Base-by-base conservation (phyloP, 2,329 filamentous ascomycete species). In the Cylindrodendrum hubeiense region DNA sequence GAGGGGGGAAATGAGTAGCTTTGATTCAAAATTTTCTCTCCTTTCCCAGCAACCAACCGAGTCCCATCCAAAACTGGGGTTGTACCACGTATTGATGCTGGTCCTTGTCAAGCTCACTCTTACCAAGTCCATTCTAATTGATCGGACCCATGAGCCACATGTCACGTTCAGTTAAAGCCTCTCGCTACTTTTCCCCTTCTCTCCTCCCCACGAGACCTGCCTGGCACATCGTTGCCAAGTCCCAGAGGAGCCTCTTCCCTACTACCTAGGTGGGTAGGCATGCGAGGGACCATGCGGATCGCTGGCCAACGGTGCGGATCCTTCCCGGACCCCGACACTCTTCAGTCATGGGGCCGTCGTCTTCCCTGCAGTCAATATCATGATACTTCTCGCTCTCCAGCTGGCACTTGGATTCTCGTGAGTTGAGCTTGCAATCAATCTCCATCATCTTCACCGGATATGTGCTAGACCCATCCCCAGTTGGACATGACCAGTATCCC, bases 281-380 rank as follows among this genome's bases (percentile, higher is more conserved):
- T 26, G 24, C 30, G 19, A 46, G 34, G 52, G 34, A 56, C 56
- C 24, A 24, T 60, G 57, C 51, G 26, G 47, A 51, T 54, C 34
- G n/a, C 34, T 26, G 47, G 17, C 33, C 17, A 49, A 28, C 34
- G 39, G 49, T 59, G 50, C 51, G 63, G 49, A 53, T 50, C 46
- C 37, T 22, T 21, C 24, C 41, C n/a, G 24, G 9, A 30, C 28
- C 53, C 54, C 33, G 53, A 17, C 49, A 30, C 26, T 51, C 43
- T 28, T 28, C n/a, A 59, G 50, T 63, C 63, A 63, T 59, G 63
- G 47, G 64, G 37, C 28, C 39, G 28, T 30, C 28, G 17, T n/a
- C 26, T 22, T 53, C 53, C 54, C 59, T 43, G 44, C 19, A 39
- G 41, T 44, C 41, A 47, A 44, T 34, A 19, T 49, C 47, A 22